Evolutionary conservation across 345 rosid species (phyloP), one percentile per base, ranked within the genome.

Genomic region (Eutrema japonicum): DNA sequence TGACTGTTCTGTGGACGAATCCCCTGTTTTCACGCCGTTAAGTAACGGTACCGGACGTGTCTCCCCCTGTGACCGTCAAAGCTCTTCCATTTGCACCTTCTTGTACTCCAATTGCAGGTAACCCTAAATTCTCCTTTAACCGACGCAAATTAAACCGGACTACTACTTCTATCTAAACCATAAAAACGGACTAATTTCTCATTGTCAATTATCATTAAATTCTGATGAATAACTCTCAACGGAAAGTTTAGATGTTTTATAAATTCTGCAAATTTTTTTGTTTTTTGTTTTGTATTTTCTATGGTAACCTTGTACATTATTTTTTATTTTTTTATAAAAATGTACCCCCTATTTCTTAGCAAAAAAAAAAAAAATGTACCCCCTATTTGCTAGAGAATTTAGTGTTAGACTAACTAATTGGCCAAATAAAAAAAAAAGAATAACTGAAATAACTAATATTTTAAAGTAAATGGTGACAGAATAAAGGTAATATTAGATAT

Each of bases 31-130:
- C 70, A 63, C 63, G 66, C 80, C 88, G 43, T 60, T 66, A 50
- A 69, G 54, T 43, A 72, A 76, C 75, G 71, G 64, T 71, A 69
- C 65, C 27, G 74, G 79, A 14, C 70, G 68, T 12, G 85, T 82
- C 37, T 84, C 88, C 3, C 78, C 85, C 5, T 91, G 98, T 67
- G 97, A 93, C 73, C 82, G 79, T 66, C 78, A 85, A 55, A 96
- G 97, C 6, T 82, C 89, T 22, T 79, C 97, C 16, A 87, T 93
- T 35, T 93, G 98, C 76, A 89, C 81, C 71, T 93, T 84, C 87
- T 79, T 93, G 72, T 87, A 86, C 70, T 87, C 98, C 0, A 78
- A 60, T 11, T 78, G 81, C 73, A 67, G 80, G 80, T 71, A 57
- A 49, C 42, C 53, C 51, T 36, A 47, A 8, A 18, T 45, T 7